Evolutionary conservation across 768 basidiomycete species (phyloP).

Genomic region (Trametes coccinea): DNA sequence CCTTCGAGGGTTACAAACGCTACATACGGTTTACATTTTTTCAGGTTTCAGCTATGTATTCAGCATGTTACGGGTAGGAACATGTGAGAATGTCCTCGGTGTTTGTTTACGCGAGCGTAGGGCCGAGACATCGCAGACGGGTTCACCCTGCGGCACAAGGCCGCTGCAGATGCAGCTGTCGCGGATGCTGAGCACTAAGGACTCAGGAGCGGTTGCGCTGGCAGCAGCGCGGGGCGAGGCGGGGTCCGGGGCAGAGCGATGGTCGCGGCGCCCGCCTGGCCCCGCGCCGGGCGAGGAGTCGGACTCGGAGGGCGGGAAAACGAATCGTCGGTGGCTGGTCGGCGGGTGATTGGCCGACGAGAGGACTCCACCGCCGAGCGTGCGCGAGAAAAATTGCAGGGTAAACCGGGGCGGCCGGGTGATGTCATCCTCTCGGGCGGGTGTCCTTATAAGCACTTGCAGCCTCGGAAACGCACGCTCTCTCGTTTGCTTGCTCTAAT

Average conservation of each 20-base stretch:
- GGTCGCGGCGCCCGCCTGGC: no score
- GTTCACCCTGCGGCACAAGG: not conserved
- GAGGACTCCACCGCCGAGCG: not conserved
- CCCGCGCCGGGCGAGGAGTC: no score
- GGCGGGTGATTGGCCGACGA: not conserved
- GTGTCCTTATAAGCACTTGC: conserved; percentile 12
- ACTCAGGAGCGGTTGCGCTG: no score
- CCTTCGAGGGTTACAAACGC: no score
- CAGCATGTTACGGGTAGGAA: no score
- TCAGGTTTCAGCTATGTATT: no score
- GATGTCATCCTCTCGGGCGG: conserved; percentile 17
- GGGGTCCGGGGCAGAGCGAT: not conserved
- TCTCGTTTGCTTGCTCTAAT: not conserved
- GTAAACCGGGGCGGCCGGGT: conserved; percentile 12
- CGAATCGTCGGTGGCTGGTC: no score
- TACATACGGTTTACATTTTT: no score
- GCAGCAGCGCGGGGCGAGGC: not conserved
- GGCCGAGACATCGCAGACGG: not conserved
- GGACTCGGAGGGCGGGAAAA: not conserved
- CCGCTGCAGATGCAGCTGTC: not conserved
- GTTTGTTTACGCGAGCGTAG: not conserved
- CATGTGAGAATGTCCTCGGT: no score
- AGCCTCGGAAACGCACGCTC: not conserved
- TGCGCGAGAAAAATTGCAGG: conserved; percentile 9
- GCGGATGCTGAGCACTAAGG: not conserved